Conservation (phyloP, 1,139 yeast genomes). For the Saccharomyces hybrid region DNA sequence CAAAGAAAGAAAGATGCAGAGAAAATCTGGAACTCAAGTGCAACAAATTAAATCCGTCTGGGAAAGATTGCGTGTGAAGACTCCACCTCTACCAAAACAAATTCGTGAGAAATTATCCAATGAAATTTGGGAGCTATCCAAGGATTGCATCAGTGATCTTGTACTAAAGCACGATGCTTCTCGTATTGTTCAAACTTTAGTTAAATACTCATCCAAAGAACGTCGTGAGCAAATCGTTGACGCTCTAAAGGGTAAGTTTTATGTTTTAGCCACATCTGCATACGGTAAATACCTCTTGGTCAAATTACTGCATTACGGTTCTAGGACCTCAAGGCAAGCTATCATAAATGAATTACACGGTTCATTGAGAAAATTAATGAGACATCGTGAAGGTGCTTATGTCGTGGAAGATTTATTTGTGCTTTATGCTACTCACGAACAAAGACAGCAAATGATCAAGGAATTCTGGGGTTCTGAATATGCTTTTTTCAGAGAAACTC, state of each 20-base stretch:
- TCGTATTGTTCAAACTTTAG: slow-evolving; percentile 88
- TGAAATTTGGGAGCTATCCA: slow-evolving; percentile 78
- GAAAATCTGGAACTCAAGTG: slow-evolving; percentile 80
- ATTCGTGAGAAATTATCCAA: slow-evolving; percentile 72
- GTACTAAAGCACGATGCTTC: slow-evolving; percentile 96
- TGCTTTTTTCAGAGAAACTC: slow-evolving; percentile 79
- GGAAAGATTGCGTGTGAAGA: slow-evolving; percentile 86
- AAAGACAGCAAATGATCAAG: slow-evolving; percentile 82
- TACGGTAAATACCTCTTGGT: slow-evolving; percentile 89
- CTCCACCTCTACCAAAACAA: slow-evolving; percentile 71
- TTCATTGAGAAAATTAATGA: slow-evolving; percentile 80
- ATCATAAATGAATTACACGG: slow-evolving; percentile 87
- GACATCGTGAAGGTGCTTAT: slow-evolving; percentile 98
- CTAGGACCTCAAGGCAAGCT: slow-evolving; percentile 65
- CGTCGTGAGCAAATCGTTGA: slow-evolving; percentile 66
- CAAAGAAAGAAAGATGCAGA: slow-evolving; percentile 76
- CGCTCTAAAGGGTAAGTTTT: slow-evolving; percentile 68
- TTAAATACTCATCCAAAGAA: slow-evolving; percentile 75
- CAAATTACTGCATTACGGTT: slow-evolving; percentile 86
- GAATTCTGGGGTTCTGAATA: slow-evolving; percentile 98
- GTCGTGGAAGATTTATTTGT: slow-evolving; percentile 92
- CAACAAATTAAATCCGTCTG: slow-evolving; percentile 80
- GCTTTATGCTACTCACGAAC: slow-evolving; percentile 75
- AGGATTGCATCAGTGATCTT: slow-evolving; percentile 71
- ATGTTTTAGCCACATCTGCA: slow-evolving; percentile 80